These are phyloP conservation scores for Talaromyces sp. DNA, from an alignment of 2,329 filamentous ascomycete genomes.

Conservation along the genomic window DNA sequence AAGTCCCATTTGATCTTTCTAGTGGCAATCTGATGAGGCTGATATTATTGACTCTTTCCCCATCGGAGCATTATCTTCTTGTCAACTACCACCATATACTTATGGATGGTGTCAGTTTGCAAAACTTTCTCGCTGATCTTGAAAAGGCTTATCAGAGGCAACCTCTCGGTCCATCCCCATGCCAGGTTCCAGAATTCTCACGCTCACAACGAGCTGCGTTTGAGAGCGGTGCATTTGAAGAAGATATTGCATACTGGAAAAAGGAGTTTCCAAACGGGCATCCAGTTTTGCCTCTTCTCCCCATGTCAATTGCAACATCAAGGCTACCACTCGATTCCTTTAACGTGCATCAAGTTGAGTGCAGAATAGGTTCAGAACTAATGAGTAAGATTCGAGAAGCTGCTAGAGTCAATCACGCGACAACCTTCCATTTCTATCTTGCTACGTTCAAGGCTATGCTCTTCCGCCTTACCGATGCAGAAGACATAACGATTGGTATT, in stretches of 20 bases:
- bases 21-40: background rate
- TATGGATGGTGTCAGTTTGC: conserved; percentile 16
- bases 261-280: background rate
- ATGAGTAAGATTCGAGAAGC: background rate
- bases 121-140: conserved; percentile 8
- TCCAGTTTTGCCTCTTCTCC: background rate
- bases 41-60: background rate
- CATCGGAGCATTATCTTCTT: background rate
- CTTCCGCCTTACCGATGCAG: conserved; percentile 21
- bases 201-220: background rate
- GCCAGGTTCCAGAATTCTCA: background rate
- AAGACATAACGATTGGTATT: conserved; percentile 47
- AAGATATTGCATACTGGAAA: background rate
- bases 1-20: background rate
- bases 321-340: background rate
- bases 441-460: conserved; percentile 37
- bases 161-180: background rate
- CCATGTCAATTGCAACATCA: background rate
- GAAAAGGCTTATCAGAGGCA: background rate
- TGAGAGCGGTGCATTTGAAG: background rate
- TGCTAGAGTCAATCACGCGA: conserved; percentile 8
- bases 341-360: background rate
- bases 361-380: background rate
- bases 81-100: conserved; percentile 18
- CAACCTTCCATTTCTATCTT: conserved; percentile 41